Base-by-base conservation (phyloP, 2,329 filamentous ascomycete species). In the Helotiales sp. region DNA sequence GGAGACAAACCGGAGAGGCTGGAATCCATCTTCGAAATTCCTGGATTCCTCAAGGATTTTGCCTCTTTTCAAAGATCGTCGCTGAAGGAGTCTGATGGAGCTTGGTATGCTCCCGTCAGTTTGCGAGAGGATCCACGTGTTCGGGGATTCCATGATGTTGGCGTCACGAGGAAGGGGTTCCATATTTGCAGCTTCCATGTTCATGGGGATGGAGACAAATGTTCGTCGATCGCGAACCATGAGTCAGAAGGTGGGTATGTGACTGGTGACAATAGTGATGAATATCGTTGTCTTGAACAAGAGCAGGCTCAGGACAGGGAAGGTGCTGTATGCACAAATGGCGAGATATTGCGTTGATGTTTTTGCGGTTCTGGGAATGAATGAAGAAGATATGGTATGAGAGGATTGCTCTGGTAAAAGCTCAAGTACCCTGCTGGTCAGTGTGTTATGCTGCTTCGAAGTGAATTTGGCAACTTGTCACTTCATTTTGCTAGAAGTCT, bases 31-130 rank as follows among this genome's bases (percentile, higher is more conserved):
- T 64, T 64, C 43, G 47, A 37, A 34, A 30, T 64, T 5, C 34
- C 45, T 15, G 63, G 30, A 1, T 64, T 64, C 13, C n/a, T 64
- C 28, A 43, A 54, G 22, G 63, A 64, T 5, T 64, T 64, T 40
- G 43, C 43, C 8, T 8, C 17, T 8, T 64, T 52, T 13, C 54
- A 64, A 28, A 49, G 30, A 15, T 37, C 30, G 3, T 37, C 54
- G 7, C 6, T 58, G 8, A 22, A 50, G 32, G 52, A 58, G 15
- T 43, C 24, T 20, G 26, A n/a, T 24, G 45, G 20, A 28, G 11
- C 15, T n/a, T 47, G 26, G 43, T 24, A 37, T 40, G 2, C 5
- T 4, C 49, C 47, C 26, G 37, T 45, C 17, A 49, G 40, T 34
- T 15, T 34, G 17, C 13, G n/a, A 8, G 63, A 64, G 22, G 40